phyloP scores from a whole-genome alignment of 2,329 filamentous ascomycete species.

The Cytospora paraplurivora region DNA sequence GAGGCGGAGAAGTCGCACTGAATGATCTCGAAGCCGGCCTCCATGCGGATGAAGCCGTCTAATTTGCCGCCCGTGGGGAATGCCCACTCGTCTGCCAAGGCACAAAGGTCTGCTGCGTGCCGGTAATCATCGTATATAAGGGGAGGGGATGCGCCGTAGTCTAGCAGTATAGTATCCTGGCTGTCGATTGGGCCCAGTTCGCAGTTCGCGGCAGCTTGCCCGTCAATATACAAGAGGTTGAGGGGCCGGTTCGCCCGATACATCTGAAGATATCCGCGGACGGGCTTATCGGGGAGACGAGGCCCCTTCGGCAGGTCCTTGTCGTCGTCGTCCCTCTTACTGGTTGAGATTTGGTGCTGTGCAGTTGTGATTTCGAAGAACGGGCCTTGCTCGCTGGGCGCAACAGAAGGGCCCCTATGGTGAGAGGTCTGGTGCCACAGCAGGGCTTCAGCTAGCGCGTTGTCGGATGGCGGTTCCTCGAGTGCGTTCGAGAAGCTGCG shows the following conservation, averaged over 20 bases:
- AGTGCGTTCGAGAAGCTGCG: too few relatives aligned
- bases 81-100: conserved; percentile 53
- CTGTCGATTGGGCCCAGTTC: conserved; percentile 66
- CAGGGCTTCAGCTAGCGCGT: background rate
- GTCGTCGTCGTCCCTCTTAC: conserved; percentile 12
- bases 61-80: conserved; percentile 40
- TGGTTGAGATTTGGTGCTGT: background rate
- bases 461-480: background rate
- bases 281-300: conserved; percentile 1
- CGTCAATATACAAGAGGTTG: conserved; percentile 68
- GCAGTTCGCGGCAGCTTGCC: conserved; percentile 68
- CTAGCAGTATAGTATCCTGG: conserved; percentile 60
- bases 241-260: conserved; percentile 62
- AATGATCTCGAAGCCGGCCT: conserved; percentile 71
- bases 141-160: conserved; percentile 6
- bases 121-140: conserved; percentile 43
- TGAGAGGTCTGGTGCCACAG: background rate
- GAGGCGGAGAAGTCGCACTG: conserved; percentile 60
- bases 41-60: conserved; percentile 67
- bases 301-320: conserved; percentile 12
- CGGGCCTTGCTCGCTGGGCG: background rate
- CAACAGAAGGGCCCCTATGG: background rate
- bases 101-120: conserved; percentile 59
- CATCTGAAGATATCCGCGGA: conserved; percentile 64
- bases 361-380: background rate